Base-by-base conservation (phyloP, 805 yeast species). In the Torulaspora microellipsoides region DNA sequence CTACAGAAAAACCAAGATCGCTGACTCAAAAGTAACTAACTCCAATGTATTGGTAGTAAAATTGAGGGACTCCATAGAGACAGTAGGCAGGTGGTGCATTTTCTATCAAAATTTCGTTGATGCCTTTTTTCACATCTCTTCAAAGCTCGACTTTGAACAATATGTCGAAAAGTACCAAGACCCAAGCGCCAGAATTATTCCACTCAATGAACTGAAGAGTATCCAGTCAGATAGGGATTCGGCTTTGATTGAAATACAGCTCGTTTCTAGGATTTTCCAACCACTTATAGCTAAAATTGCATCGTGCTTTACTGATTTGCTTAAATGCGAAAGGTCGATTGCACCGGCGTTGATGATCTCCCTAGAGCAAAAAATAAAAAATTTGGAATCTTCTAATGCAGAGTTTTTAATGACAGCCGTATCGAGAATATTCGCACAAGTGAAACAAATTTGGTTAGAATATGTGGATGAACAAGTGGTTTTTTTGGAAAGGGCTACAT, bases 391-490 rank as follows among this genome's bases (percentile, higher is more conserved):
- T 8, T 69, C 82, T 1, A 76, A 78, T 58, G 89, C 83, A 56
- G 95, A 85, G 49, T 86, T 74, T 52, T 65, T 75, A 15, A 67
- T 76, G 46, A 70, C 73, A 31, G 68, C 73, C 40, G 67, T 83
- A 48, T 70, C 68, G 27, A 77, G 76, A 47, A 51, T 80, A 4
- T 64, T 69, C n/a, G 78, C 78, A 25, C 76, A 75, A 57, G 67
- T 80, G 34, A 65, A 65, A 32, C 64, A 62, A 29, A 67, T 69
- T 13, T 87, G 95, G 95, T 65, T 65, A 14, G 76, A 75, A 48
- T 78, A 76, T 48, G 62, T 83, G 17, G 76, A 74, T 13, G 65
- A 64, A n/a, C 87, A 85, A 58, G 63, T 76, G 5, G 64, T 69
- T 27, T 49, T 56, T 12, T 68, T 80, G 13, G 72, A 70, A 32